phyloP scores from a whole-genome alignment of 352 stramenopile species.

The Pythium volutum region DNA sequence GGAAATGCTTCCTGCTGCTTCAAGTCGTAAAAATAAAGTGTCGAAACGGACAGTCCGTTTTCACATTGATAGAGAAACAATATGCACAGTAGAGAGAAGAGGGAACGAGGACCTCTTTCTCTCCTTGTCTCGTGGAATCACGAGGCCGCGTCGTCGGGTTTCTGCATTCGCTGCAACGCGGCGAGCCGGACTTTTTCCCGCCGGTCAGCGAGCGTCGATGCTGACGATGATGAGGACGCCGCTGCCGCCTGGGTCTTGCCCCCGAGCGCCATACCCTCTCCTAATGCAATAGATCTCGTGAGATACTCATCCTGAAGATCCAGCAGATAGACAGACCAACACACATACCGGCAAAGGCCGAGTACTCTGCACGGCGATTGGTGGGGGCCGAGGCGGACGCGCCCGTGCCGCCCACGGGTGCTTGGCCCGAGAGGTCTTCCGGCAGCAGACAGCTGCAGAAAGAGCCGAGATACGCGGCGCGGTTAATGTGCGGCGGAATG shows the following conservation, averaged over 20 bases:
- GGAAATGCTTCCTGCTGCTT: not conserved
- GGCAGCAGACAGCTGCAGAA: constrained; percentile 83
- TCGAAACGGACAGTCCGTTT: constrained; percentile 3
- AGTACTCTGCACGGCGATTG: constrained; percentile 39
- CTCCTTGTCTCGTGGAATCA: not conserved
- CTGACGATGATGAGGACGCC: constrained; percentile 7
- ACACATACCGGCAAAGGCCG: constrained; percentile 55
- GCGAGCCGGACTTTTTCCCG: constrained; percentile 67
- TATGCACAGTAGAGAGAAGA: too few relatives aligned
- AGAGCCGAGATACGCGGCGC: constrained; percentile 91
- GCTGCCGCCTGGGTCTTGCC: constrained; percentile 17
- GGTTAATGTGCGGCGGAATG: constrained; percentile 92
- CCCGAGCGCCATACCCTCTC: constrained; percentile 39
- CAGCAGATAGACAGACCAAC: not conserved
- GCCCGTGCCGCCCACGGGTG: constrained; percentile 52
- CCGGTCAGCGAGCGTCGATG: constrained; percentile 39
- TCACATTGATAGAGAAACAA: too few relatives aligned
- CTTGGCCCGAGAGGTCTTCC: constrained; percentile 43
- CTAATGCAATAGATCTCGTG: constrained; percentile 19
- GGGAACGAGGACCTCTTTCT: too few relatives aligned
- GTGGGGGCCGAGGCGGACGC: constrained; percentile 11
- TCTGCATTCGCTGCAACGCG: constrained; percentile 52
- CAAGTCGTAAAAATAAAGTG: constrained; percentile 5
- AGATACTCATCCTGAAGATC: not conserved
- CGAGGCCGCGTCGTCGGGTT: constrained; percentile 13